Percentiles rank a stretch among this genome's conserved stretches.
Evolutionary conservation across 192 early-diverging fungal species (phyloP).

Genomic region (Gryganskiella cystojenkinii): DNA sequence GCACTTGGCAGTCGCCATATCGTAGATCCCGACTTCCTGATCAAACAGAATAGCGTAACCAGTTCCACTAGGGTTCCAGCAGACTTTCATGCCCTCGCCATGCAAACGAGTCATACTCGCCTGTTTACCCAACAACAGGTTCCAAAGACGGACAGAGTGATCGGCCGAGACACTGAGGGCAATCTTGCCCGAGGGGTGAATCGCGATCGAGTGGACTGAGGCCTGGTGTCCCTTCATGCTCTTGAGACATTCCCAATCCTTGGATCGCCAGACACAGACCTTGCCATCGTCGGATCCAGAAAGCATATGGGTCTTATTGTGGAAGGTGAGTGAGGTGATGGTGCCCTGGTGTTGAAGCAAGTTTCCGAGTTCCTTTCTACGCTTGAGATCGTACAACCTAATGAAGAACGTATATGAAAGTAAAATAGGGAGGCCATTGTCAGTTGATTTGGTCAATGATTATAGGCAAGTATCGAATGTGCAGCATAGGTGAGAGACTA

Average conservation of each 20-base stretch:
- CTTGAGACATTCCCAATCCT: constrained; percentile 97
- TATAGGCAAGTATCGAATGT: no score
- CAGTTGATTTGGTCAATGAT: no score
- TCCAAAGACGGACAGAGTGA: constrained; percentile 78
- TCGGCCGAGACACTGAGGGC: constrained; percentile 86
- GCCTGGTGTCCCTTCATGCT: constrained; percentile 85
- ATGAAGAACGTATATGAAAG: not conserved
- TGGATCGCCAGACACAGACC: constrained; percentile 90
- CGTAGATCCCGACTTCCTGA: constrained; percentile 63
- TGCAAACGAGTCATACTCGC: constrained; percentile 56
- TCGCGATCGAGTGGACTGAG: constrained; percentile 80
- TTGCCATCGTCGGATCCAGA: constrained; percentile 90
- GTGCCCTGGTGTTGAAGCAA: constrained; percentile 93
- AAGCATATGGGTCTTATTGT: constrained; percentile 85
- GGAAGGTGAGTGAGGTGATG: constrained; percentile 88
- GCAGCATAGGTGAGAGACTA: not conserved
- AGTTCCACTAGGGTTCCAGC: constrained; percentile 66
- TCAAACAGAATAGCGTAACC: constrained; percentile 71
- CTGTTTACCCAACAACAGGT: constrained; percentile 78
- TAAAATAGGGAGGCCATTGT: not conserved
- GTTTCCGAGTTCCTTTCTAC: constrained; percentile 89
- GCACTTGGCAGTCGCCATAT: constrained; percentile 57
- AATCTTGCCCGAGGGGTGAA: constrained; percentile 97
- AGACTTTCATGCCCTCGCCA: constrained; percentile 62
- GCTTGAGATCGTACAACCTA: constrained; percentile 86